phyloP scores from a whole-genome alignment of 257 asterid genomes.

The Haberlea rhodopensis region DNA sequence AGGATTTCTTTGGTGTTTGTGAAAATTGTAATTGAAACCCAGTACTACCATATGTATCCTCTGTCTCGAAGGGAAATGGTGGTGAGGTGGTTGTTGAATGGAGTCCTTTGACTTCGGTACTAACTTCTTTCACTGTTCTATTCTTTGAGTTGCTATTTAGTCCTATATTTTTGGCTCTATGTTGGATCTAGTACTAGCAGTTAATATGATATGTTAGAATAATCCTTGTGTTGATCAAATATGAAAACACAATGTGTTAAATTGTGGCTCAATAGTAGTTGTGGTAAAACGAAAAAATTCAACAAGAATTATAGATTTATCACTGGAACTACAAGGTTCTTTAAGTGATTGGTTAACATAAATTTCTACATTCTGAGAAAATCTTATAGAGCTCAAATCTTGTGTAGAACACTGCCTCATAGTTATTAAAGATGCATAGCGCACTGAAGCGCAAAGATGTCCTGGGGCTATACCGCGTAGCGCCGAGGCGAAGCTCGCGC shows the following conservation, averaged over 20 bases:
- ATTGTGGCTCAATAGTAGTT: not conserved
- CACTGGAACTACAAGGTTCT: not conserved
- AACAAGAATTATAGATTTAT: not conserved
- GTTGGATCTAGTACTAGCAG: not conserved
- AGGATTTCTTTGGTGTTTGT: not conserved
- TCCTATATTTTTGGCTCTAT: not conserved
- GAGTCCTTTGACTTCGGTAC: not conserved
- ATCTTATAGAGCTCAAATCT: not conserved
- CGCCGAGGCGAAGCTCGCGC: too few species aligned
- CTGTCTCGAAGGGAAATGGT: not conserved
- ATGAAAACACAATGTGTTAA: not conserved
- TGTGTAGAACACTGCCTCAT: not conserved
- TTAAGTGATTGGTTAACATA: not conserved
- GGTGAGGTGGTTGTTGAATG: constrained; percentile 3
- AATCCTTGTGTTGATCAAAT: not conserved
- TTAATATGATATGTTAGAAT: not conserved
- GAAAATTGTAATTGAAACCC: not conserved
- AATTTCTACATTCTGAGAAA: not conserved
- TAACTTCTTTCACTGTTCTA: constrained; percentile 1
- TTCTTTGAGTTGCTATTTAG: not conserved
- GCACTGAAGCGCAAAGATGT: too few species aligned
- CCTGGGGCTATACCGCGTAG: too few species aligned
- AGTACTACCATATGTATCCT: not conserved
- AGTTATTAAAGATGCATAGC: too few species aligned
- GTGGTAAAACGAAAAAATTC: not conserved